These are phyloP conservation scores for Ophiostoma himal-ulmi DNA, from an alignment of 2,329 filamentous ascomycete genomes.

Conservation along the genomic window DNA sequence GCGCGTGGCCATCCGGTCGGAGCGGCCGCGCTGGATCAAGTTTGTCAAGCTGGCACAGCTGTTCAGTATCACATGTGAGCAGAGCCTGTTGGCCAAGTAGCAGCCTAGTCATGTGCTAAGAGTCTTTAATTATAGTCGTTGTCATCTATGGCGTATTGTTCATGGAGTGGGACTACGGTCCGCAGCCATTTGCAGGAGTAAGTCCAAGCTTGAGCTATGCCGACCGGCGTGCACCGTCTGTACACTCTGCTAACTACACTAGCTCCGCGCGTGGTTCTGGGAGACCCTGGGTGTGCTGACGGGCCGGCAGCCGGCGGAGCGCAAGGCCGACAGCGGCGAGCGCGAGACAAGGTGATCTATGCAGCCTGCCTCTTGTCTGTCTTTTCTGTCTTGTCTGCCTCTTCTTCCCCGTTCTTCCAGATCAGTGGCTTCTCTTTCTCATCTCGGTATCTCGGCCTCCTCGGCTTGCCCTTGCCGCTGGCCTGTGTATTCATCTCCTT, in stretches of 20 bases:
- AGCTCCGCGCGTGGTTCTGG: slow-evolving; percentile 30
- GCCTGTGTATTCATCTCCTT: background rate
- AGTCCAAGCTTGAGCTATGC: background rate
- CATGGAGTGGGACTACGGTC: slow-evolving; percentile 49
- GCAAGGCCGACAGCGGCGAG: background rate
- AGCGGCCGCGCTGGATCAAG: slow-evolving; percentile 60
- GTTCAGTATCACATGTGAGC: slow-evolving; percentile 50
- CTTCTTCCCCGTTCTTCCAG: background rate
- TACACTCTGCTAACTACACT: slow-evolving; percentile 3
- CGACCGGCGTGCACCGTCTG: no score
- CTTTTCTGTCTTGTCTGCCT: background rate
- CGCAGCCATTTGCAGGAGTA: slow-evolving; percentile 43
- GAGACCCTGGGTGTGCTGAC: slow-evolving; percentile 23
- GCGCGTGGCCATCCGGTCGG: slow-evolving; percentile 56
- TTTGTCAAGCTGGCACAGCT: slow-evolving; percentile 60
- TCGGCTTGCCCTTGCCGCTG: background rate
- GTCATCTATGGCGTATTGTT: slow-evolving; percentile 54
- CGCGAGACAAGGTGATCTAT: background rate
- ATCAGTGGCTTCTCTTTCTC: background rate
- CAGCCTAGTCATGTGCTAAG: no score
- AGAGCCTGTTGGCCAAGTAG: no score
- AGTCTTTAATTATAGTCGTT: slow-evolving; percentile 38
- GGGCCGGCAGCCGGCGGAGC: slow-evolving; percentile 4
- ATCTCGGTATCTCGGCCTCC: no score
- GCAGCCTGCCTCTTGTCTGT: background rate